Evolutionary conservation across 2,329 filamentous ascomycete species (phyloP), one percentile per base, ranked within the genome.

Genomic region (Trichophyton rubrum): DNA sequence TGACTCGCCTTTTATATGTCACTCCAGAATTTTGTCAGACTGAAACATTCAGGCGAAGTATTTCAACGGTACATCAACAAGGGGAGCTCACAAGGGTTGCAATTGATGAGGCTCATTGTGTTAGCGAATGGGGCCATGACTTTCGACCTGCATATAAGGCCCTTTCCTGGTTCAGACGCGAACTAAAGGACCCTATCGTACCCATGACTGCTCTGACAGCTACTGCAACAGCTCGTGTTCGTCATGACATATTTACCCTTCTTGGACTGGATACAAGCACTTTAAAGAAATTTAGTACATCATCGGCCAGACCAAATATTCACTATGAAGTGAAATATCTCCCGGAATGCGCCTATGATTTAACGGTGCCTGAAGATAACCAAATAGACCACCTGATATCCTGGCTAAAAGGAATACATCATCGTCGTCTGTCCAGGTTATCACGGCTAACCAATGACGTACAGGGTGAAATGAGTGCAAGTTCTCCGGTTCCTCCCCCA

Each of bases 51-150:
- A 87, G 91, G 43, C 82, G 85, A 62, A 83, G 85, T 56, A 77
- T 96, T 7, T 80, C 82, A 62, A 77, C 87, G 3, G 86, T 96
- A 13, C 78, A 96, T 69, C 78, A 84, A 62, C 90, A 96, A 71
- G 82, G 83, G 61, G 89, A 96, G 73, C 82, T 97, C n/a, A 86
- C 87, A 8, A 84, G 92, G 13, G 84, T 97, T 64, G 92, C 88
- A 56, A 85, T 97, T 61, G 92, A 97, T 69, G 92, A 97, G 75
- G 92, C 92, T 1, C 92, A 97, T 72, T 97, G 92, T 72, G 95
- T 97, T 66, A 95, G 89, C 24, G 91, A 96, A 84, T 96, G 92
- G 92, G 92, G 92, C 1, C 91, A 97, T 71, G 92, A 97, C 72
- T 97, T 97, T 71, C 87, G 92, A n/a, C 88, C 86, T 40, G 88